phyloP scores from a whole-genome alignment of 1,139 yeast species.

The Suhomyces panamericanus region DNA sequence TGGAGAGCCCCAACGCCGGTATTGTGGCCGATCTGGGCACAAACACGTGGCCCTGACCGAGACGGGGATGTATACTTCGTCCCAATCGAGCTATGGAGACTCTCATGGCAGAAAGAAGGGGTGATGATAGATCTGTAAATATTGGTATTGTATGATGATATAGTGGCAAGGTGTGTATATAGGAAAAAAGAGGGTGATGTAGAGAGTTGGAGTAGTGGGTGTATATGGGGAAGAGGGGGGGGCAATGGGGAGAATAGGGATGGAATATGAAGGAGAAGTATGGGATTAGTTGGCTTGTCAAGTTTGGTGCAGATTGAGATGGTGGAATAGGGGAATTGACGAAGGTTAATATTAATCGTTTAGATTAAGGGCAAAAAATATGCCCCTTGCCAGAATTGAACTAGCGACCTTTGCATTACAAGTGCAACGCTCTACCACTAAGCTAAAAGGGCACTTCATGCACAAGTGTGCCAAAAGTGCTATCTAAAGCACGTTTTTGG shows the following conservation, averaged over 20 bases:
- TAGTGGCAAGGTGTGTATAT: conserved; percentile 9
- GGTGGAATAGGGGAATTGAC: background rate
- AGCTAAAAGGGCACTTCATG: conserved; percentile 69
- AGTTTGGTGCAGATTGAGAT: no score
- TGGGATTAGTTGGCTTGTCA: background rate
- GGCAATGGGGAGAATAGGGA: background rate
- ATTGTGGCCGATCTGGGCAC: background rate
- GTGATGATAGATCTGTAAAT: no score
- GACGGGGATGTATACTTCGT: conserved; percentile 2
- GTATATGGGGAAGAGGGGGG: background rate
- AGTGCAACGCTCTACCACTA: conserved; percentile 97
- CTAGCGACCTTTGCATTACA: conserved; percentile 95
- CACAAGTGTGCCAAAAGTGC: background rate
- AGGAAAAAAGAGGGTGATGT: background rate
- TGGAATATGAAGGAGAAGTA: background rate
- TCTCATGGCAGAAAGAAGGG: no score
- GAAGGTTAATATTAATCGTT: background rate
- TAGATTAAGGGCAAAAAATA: conserved; percentile 8
- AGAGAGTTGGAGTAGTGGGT: background rate
- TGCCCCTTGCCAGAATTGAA: conserved; percentile 93
- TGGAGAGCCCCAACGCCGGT: background rate
- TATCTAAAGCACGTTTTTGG: no score
- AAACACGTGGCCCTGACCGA: background rate
- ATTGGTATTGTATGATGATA: conserved; percentile 3
- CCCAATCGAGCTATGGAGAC: conserved; percentile 2